Conservation (phyloP, 2,329 filamentous ascomycete genomes). For the Hymenoscyphus salicellus region DNA sequence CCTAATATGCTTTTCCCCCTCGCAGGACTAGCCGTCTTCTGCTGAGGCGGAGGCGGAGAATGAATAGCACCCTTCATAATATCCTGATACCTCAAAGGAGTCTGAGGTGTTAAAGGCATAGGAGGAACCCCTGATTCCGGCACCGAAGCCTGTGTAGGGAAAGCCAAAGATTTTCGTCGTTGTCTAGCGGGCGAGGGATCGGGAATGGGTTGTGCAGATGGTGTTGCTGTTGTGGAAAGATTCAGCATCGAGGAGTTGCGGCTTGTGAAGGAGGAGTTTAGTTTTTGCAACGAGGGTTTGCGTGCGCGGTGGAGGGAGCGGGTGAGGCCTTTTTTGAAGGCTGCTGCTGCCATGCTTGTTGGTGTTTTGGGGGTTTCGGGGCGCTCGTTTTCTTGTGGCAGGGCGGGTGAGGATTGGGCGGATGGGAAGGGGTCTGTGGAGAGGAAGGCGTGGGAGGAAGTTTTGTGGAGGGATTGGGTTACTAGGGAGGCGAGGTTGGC, state of each 20-base stretch:
- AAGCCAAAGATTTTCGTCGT: constrained; percentile 8
- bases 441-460: constrained; percentile 28
- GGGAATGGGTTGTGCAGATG: not conserved
- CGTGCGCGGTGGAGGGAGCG: constrained; percentile 23
- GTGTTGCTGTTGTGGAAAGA: not conserved
- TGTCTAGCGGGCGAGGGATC: not conserved
- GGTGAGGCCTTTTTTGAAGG: constrained; percentile 24
- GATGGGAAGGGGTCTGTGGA: constrained; percentile 28
- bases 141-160: constrained; percentile 3
- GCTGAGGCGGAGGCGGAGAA: constrained; percentile 14
- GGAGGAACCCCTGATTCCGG: not conserved
- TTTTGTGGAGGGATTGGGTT: constrained; percentile 16
- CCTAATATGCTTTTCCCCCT: constrained; percentile 9
- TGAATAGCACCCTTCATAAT: constrained; percentile 22
- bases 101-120: constrained; percentile 7
- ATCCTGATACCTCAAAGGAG: constrained; percentile 24
- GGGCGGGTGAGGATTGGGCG: constrained; percentile 8
- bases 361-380: constrained; percentile 27
- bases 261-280: constrained; percentile 19
- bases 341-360: constrained; percentile 18
- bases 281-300: constrained; percentile 25
- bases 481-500: constrained; percentile 20
- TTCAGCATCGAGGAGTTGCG: constrained; percentile 11
- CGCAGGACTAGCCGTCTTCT: not conserved
- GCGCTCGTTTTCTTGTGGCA: constrained; percentile 1